These are phyloP conservation scores for Bipolaris zeicola DNA, from an alignment of 2,329 filamentous ascomycete genomes.

Conservation along the genomic window DNA sequence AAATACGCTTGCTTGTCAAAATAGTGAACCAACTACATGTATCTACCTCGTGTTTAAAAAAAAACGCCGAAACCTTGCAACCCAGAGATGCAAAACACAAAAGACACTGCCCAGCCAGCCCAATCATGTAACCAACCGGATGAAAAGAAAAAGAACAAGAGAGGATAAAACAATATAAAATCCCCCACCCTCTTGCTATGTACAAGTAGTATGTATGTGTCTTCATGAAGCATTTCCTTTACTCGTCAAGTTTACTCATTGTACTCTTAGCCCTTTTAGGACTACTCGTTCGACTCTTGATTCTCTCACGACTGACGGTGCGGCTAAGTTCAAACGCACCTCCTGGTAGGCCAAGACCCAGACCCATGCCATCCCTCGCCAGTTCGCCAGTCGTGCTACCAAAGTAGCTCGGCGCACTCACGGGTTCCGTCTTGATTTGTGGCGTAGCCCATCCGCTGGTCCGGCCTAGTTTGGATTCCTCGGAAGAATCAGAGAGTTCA, in stretches of 20 bases:
- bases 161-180: neutral
- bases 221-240: conserved; percentile 13
- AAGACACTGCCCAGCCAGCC: neutral
- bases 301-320: conserved; percentile 83
- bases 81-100: neutral
- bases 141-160: neutral
- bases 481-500: conserved; percentile 65
- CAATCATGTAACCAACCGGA: neutral
- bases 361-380: conserved; percentile 36
- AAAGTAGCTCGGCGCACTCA: conserved; percentile 29
- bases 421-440: conserved; percentile 54
- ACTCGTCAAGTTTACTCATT: conserved; percentile 30
- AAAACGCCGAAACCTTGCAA: neutral
- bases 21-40: neutral
- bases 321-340: conserved; percentile 64
- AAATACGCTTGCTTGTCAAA: neutral
- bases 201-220: neutral
- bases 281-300: conserved; percentile 60
- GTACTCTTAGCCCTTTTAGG: conserved; percentile 50
- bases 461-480: conserved; percentile 61
- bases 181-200: neutral
- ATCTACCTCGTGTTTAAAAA: neutral
- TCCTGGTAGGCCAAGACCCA: conserved; percentile 38
- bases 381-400: conserved; percentile 26
- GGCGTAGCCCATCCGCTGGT: conserved; percentile 73